Evolutionary conservation across 768 basidiomycete species (phyloP), one percentile per base, ranked within the genome.

Genomic region (Naganishia onofrii): DNA sequence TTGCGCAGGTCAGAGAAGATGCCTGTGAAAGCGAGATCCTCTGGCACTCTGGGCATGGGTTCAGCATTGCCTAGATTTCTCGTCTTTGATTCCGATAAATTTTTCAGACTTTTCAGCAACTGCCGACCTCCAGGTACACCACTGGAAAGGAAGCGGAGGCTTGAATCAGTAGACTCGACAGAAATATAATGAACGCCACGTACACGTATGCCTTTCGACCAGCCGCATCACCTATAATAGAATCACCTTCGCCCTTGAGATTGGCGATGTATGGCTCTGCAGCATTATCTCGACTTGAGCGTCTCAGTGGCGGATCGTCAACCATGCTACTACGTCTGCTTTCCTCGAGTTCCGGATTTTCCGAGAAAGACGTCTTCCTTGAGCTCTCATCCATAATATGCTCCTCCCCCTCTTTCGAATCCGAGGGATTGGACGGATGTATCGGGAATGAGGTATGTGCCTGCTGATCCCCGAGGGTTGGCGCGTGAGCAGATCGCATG

Each of bases 1-100:
- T 81, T 79, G 34, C 78, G 67, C 54, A 74, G 69, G 68, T 81
- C 80, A 2, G 80, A 78, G 52, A 81, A 79, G 26, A 77, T 75
- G 0, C 78, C 78, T 13, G 73, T 76, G 68, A 77, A 79, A 0
- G 77, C 78, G 1, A 71, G 69, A 32, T 79, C 77, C 51, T 80
- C 78, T 0, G 77, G 76, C 6, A 80, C 73, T 53, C 21, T n/a
- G 12, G 60, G 60, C 38, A 76, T 55, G 0, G 75, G 66, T n/a
- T 74, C 74, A n/a, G 71, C 69, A 21, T 76, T 74, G 1, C 46
- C 60, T 17, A 26, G 31, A 29, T 31, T 48, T 46, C 53, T 65
- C 1, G 65, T 42, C 36, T 71, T 75, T 23, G 70, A 68, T 36
- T 72, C 70, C 15, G 77, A 74, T 34, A 79, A 56, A 66, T 77